A percentile compares a stretch with the other conserved stretches of the same genome.
phyloP scores from a whole-genome alignment of 2,329 filamentous ascomycete genomes.

The Purpureocillium takamizusanense region DNA sequence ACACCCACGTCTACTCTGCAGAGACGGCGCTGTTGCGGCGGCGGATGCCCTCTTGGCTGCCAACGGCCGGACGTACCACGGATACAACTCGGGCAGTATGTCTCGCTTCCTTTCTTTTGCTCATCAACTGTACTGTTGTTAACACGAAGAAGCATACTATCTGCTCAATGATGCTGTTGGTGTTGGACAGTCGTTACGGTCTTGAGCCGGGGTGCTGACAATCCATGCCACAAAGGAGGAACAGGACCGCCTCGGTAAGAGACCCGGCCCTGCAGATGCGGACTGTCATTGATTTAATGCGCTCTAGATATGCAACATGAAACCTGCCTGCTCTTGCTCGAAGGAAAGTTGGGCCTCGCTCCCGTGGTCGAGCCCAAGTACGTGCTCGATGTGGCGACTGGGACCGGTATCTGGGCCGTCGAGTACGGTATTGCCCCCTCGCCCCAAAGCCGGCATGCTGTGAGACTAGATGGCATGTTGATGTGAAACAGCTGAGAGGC shows the following conservation, averaged over 20 bases:
- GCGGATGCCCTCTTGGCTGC: not conserved
- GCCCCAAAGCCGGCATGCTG: too few relatives aligned
- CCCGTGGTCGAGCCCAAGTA: conserved; percentile 30
- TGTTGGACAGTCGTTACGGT: too few relatives aligned
- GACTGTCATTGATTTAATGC: not conserved
- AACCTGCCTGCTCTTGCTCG: conserved; percentile 24
- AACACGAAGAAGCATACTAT: conserved; percentile 4
- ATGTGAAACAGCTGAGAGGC: conserved; percentile 23
- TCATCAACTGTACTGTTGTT: not conserved
- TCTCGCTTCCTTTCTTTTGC: not conserved
- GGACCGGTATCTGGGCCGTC: conserved; percentile 43
- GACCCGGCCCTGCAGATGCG: too few relatives aligned
- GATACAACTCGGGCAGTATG: not conserved
- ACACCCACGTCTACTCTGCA: not conserved
- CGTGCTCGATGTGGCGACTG: conserved; percentile 41
- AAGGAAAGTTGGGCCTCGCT: conserved; percentile 32
- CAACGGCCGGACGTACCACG: not conserved
- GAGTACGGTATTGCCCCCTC: conserved; percentile 38
- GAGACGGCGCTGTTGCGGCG: not conserved
- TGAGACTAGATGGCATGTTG: too few relatives aligned
- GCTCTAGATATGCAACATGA: conserved; percentile 26
- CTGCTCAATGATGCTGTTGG: conserved; percentile 7
- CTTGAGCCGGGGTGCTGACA: too few relatives aligned
- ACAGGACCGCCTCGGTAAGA: conserved; percentile 11
- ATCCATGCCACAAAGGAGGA: conserved; percentile 10